Conservation (phyloP, 257 asterid species). For the Ophiorrhiza pumila region DNA sequence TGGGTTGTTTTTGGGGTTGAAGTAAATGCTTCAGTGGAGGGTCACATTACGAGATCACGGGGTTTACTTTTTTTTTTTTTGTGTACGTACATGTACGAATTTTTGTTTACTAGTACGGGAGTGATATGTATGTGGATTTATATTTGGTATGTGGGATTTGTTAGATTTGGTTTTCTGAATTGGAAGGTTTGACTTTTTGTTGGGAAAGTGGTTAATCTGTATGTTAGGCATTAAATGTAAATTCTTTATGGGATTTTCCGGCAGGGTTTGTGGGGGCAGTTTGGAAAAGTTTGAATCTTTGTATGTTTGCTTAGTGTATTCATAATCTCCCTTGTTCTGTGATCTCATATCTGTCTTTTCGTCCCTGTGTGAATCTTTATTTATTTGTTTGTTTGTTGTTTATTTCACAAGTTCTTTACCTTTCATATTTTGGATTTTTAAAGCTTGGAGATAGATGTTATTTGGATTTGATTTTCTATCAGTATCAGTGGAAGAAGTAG, state of each 20-base stretch:
- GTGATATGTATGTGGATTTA: not conserved
- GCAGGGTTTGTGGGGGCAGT: constrained; percentile 9
- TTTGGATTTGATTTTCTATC: not conserved
- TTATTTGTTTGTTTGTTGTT: not conserved
- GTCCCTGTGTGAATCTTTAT: not conserved
- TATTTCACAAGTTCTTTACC: not conserved
- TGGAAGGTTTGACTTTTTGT: constrained; percentile 15
- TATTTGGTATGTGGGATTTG: not conserved
- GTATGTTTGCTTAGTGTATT: not conserved
- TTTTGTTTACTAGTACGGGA: not conserved
- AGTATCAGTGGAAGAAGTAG: not conserved
- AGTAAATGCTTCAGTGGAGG: not conserved
- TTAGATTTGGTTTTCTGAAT: constrained; percentile 7
- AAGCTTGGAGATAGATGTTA: not conserved
- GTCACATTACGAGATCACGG: constrained; percentile 10
- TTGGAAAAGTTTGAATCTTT: constrained; percentile 4
- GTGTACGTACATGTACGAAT: not conserved
- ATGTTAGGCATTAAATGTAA: not conserved
- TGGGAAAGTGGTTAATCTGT: constrained; percentile 4
- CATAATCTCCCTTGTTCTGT: not conserved
- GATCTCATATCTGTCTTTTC: not conserved
- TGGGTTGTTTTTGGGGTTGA: not conserved
- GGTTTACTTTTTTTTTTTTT: not conserved
- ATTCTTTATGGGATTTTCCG: not conserved
- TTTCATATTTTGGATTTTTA: not conserved